Evolutionary conservation across 352 stramenopile species (phyloP).

Genomic region (Phytophthora quininea): DNA sequence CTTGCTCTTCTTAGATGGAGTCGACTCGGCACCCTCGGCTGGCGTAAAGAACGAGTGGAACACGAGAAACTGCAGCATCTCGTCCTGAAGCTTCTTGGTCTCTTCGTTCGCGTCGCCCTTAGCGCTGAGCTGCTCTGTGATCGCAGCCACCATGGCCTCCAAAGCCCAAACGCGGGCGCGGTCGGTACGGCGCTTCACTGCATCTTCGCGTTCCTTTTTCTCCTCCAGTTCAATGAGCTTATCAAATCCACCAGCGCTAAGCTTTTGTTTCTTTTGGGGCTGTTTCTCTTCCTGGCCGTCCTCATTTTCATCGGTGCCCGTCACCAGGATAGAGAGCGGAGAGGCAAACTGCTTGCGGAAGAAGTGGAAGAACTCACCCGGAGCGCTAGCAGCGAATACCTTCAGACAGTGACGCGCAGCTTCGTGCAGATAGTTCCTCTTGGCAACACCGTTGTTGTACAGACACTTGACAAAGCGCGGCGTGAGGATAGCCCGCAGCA

Average conservation of each 20-base stretch:
- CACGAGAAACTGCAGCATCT: constrained; percentile 68
- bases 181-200: constrained; percentile 55
- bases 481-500: constrained; percentile 72
- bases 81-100: constrained; percentile 37
- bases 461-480: constrained; percentile 83
- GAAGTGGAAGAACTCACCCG: constrained; percentile 75
- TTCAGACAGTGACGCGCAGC: constrained; percentile 75
- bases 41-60: constrained; percentile 73
- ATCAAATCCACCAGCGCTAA: constrained; percentile 60
- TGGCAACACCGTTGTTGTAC: constrained; percentile 81
- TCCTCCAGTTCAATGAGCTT: constrained; percentile 80
- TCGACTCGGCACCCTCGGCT: constrained; percentile 28
- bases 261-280: constrained; percentile 46
- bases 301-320: constrained; percentile 42
- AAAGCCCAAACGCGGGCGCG: constrained; percentile 79
- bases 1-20: constrained; percentile 56
- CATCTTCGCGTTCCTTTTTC: constrained; percentile 73
- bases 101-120: constrained; percentile 22
- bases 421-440: constrained; percentile 86
- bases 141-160: constrained; percentile 59
- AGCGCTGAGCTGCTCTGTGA: constrained; percentile 45
- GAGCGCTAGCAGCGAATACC: constrained; percentile 52
- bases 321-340: constrained; percentile 65
- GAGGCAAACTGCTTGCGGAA: constrained; percentile 72
- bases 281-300: constrained; percentile 44